Conservation (phyloP, 495 filamentous ascomycete genomes). For the Pyrenopolyporus hunteri region DNA sequence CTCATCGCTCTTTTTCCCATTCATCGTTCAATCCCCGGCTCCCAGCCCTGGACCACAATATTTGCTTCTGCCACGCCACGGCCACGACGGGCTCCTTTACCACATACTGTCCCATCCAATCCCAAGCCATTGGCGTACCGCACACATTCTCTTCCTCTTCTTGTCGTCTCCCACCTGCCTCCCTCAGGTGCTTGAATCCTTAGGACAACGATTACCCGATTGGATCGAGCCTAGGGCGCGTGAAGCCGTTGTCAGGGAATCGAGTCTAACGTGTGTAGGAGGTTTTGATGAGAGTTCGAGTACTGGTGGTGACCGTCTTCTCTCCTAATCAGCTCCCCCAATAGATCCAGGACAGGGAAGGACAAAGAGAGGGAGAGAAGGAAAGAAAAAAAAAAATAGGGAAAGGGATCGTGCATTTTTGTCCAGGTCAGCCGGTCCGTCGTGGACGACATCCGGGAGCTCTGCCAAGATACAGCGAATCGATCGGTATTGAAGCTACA, state of each 20-base stretch:
- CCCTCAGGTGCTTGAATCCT: conserved; percentile 22
- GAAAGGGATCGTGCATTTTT: conserved; percentile 7
- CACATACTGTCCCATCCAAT: conserved; percentile 4
- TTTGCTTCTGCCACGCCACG: conserved; percentile 34
- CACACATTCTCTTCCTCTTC: not conserved
- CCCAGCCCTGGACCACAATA: conserved; percentile 18
- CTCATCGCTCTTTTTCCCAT: conserved; percentile 20
- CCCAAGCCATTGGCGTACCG: conserved; percentile 25
- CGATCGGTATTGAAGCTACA: conserved; percentile 16
- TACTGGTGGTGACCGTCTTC: not conserved
- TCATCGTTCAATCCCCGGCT: conserved; percentile 2
- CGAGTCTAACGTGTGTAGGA: not conserved
- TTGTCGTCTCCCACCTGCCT: not conserved
- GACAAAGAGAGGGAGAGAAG: conserved; percentile 8
- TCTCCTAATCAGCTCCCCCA: not conserved
- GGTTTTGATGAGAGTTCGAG: not conserved
- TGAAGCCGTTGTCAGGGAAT: conserved; percentile 20
- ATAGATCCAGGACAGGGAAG: not conserved
- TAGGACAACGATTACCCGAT: conserved; percentile 17
- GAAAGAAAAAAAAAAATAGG: too few species aligned
- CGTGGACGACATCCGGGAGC: conserved; percentile 20
- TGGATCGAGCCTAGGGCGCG: conserved; percentile 21
- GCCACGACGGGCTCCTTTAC: conserved; percentile 19
- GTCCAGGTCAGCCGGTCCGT: conserved; percentile 3
- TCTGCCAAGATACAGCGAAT: conserved; percentile 11